These are phyloP conservation scores for Metarhizium humberi DNA, from an alignment of 2,329 filamentous ascomycete species.

Conservation along the genomic window DNA sequence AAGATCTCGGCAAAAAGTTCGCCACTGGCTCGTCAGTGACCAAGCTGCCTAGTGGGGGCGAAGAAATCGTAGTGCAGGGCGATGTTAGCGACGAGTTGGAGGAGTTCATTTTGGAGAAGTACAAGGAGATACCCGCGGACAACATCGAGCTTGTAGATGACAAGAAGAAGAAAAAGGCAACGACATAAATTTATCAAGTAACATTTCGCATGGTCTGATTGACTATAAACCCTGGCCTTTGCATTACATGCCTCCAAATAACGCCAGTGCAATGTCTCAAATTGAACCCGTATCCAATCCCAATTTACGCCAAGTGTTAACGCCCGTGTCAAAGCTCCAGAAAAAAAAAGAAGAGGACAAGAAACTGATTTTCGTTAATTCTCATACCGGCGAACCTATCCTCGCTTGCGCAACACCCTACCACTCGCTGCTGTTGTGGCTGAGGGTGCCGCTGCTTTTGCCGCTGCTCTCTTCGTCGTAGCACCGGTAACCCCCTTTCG, in stretches of 20 bases:
- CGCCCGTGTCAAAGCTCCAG: slow-evolving; percentile 1
- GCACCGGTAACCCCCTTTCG: slow-evolving; percentile 41
- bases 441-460: slow-evolving; percentile 29
- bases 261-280: not conserved
- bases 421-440: slow-evolving; percentile 35
- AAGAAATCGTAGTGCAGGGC: slow-evolving; percentile 97
- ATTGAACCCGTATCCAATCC: not conserved
- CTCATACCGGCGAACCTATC: slow-evolving; percentile 16
- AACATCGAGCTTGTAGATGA: slow-evolving; percentile 94
- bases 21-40: slow-evolving; percentile 90
- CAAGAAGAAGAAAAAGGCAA: slow-evolving; percentile 69
- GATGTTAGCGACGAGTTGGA: slow-evolving; percentile 92
- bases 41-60: slow-evolving; percentile 73
- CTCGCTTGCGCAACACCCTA: slow-evolving; percentile 47
- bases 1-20: slow-evolving; percentile 98
- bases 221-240: not conserved
- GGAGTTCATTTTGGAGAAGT: slow-evolving; percentile 83
- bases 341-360: not conserved
- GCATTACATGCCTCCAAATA: not conserved
- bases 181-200: not conserved
- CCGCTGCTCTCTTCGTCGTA: slow-evolving; percentile 39
- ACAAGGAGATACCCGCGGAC: slow-evolving; percentile 84
- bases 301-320: slow-evolving; percentile 1
- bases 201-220: slow-evolving; percentile 1
- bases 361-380: not conserved